Base-by-base conservation (phyloP, 2,329 filamentous ascomycete species). In the Dryadomyces quercus-mongolicae region DNA sequence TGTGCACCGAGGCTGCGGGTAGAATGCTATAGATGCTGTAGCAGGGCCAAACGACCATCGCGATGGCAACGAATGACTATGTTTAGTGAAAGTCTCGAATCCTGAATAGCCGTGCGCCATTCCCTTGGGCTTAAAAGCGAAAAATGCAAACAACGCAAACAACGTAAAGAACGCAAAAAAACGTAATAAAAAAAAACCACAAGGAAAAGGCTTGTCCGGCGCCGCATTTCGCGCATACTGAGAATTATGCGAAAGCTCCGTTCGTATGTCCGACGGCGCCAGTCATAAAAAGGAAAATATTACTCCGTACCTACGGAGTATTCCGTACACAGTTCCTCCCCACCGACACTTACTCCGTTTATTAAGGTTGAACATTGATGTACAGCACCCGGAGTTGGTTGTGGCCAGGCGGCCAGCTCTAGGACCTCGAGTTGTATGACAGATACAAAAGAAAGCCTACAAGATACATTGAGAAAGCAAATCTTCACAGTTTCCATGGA, bases 181-280 rank as follows among this genome's bases (percentile, higher is more conserved):
- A 22, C 8, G 22, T 20, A 31, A 7, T 13, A 40, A 31, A 31
- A 31, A 31, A 31, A 31, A 4, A 31, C 25, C 25, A 31, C n/a
- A n/a, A n/a, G n/a, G 25, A 8, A 31, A 31, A 31, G 25, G 25
- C 25, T 31, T 31, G 44, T 51, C 49, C 46, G 54, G 45, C 46
- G 51, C 46, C 48, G 52, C 50, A 53, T 42, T 53, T 51, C 43
- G 51, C 48, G 47, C 46, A 34, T 49, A 48, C 15, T 31, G 25
- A 31, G 25, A 31, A 42, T 54, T 25, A 40, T 18, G 38, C 50
- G 50, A 47, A 57, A 57, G 52, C 57, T 59, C 57, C 57, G 57
- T 56, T 59, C 57, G 57, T 59, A 59, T 59, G 54, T 59, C 57
- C 57, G 57, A 59, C 20, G 40, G 31, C 34, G 8, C 16, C 18